A percentile compares a stretch with the other conserved stretches of the same genome.
Conservation (phyloP, 371 early-diverging fungal genomes). For the Parasitella parasitica region DNA sequence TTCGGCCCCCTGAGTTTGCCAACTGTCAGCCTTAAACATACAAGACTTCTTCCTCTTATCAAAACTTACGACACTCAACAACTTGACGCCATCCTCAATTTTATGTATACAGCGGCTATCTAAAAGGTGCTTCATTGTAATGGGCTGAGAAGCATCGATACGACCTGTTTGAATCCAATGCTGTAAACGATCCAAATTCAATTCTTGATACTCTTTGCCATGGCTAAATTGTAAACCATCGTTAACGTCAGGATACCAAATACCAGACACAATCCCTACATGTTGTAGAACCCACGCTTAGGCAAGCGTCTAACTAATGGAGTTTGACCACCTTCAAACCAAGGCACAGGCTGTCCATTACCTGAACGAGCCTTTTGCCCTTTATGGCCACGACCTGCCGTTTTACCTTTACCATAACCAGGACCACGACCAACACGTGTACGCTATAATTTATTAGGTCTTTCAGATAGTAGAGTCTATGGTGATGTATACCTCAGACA, state of each 20-base stretch:
- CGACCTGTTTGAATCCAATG: conserved; percentile 89
- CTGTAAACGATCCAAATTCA: conserved; percentile 89
- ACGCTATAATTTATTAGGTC: conserved; percentile 31
- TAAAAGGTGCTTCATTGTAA: conserved; percentile 83
- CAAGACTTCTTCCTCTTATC: background rate
- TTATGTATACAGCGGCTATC: conserved; percentile 75
- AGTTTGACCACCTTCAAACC: conserved; percentile 96
- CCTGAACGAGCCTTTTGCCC: conserved; percentile 88
- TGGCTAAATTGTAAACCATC: conserved; percentile 43
- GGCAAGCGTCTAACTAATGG: conserved; percentile 84
- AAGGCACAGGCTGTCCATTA: conserved; percentile 77
- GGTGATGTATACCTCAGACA: conserved; percentile 41
- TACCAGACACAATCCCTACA: conserved; percentile 32
- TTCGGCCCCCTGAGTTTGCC: conserved; percentile 62
- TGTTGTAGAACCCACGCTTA: conserved; percentile 86
- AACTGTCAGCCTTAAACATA: too few relatives aligned
- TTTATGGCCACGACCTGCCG: conserved; percentile 91
- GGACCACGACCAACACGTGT: conserved; percentile 84
- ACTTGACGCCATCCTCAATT: conserved; percentile 85
- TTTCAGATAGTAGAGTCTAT: background rate
- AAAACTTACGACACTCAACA: conserved; percentile 77
- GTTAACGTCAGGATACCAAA: background rate
- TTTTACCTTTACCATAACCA: conserved; percentile 87
- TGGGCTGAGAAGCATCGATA: conserved; percentile 76
- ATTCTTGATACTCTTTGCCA: conserved; percentile 66